phyloP scores from a whole-genome alignment of 1,284 basidiomycete genomes.

The Irpex sp. region DNA sequence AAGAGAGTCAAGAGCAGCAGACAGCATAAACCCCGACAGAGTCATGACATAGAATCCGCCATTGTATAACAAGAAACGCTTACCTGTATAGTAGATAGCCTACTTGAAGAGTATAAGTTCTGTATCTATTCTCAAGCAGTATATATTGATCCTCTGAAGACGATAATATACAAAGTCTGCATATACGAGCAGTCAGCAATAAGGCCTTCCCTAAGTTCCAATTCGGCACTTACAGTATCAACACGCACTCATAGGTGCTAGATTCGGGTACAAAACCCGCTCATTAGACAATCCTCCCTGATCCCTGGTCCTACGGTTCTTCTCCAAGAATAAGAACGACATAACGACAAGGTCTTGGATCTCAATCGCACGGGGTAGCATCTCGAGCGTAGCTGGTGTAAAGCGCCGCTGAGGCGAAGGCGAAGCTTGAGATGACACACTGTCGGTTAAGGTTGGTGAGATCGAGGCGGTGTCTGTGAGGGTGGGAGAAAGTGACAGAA shows the following conservation, averaged over 20 bases:
- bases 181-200: too few relatives aligned
- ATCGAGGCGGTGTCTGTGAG: conserved; percentile 16
- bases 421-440: neutral
- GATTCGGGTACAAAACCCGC: neutral
- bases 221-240: neutral
- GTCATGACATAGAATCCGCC: neutral
- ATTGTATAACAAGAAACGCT: neutral
- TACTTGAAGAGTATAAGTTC: neutral
- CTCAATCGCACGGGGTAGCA: conserved; percentile 31
- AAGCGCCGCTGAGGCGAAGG: neutral
- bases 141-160: neutral
- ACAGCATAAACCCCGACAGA: neutral
- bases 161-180: neutral
- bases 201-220: too few relatives aligned
- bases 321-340: conserved; percentile 39
- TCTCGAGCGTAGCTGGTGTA: conserved; percentile 28
- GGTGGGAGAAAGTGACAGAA: conserved; percentile 10
- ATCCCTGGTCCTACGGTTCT: conserved; percentile 8
- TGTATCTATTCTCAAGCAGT: neutral
- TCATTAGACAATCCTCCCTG: neutral
- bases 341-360: conserved; percentile 35
- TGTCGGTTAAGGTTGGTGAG: conserved; percentile 10
- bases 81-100: neutral
- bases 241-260: neutral
- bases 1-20: neutral